Conservation (phyloP, 2,329 filamentous ascomycete species). For the Davidsoniella australis region DNA sequence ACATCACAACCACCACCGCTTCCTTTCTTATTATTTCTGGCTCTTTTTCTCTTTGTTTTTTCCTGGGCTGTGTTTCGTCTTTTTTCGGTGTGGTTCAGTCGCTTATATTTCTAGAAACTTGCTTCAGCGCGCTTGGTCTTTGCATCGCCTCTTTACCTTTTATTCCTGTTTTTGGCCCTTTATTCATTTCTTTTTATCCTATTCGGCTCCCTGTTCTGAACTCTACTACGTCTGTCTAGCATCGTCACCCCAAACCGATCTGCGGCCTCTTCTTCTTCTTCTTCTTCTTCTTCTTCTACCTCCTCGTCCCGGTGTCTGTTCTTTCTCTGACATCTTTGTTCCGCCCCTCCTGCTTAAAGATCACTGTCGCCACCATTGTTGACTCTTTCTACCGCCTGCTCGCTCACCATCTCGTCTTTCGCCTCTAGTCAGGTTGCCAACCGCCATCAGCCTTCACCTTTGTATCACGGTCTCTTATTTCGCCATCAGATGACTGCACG, state of each 20-base stretch:
- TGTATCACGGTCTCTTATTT: not conserved
- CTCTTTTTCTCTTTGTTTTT: not conserved
- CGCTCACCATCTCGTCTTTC: not conserved
- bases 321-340: not conserved
- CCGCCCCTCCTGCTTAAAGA: not conserved
- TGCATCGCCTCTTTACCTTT: constrained; percentile 8
- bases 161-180: constrained; percentile 1
- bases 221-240: not conserved
- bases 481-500: constrained; percentile 10
- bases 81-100: constrained; percentile 5
- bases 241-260: not conserved
- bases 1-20: not conserved
- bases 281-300: not conserved
- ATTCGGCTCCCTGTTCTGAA: not conserved
- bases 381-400: not conserved
- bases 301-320: not conserved
- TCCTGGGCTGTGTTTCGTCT: constrained; percentile 4
- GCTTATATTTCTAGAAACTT: constrained; percentile 11
- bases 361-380: not conserved
- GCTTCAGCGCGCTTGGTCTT: constrained; percentile 7
- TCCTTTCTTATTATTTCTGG: not conserved
- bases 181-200: constrained; percentile 1
- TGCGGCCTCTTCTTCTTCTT: not conserved
- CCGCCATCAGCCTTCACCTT: not conserved
- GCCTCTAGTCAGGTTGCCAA: constrained; percentile 1